These are phyloP conservation scores for Luffa aegyptiaca DNA, from an alignment of 306 rosid species.

Conservation along the genomic window DNA sequence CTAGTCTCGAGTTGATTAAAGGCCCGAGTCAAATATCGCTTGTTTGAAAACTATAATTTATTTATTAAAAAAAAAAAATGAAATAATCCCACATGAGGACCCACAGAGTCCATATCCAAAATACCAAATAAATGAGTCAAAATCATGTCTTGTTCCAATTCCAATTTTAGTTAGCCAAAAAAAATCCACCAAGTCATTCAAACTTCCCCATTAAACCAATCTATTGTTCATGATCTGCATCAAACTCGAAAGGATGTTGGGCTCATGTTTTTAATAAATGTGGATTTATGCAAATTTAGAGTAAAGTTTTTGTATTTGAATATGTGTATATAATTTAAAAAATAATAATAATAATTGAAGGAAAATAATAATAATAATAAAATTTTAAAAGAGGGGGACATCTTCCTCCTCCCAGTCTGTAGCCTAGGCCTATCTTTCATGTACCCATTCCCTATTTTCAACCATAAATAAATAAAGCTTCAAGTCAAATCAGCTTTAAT, in stretches of 20 bases:
- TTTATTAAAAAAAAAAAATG: not conserved
- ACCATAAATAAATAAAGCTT: slow-evolving; percentile 9
- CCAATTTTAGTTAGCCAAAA: not conserved
- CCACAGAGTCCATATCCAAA: not conserved
- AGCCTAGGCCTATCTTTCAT: not conserved
- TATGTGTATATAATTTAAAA: too few relatives aligned
- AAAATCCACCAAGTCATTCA: not conserved
- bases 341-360: too few relatives aligned
- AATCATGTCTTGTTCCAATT: not conserved
- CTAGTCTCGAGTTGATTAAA: too few relatives aligned
- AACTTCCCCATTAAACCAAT: not conserved
- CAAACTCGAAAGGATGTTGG: not conserved
- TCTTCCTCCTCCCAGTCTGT: not conserved
- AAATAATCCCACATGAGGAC: not conserved
- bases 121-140: not conserved
- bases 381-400: not conserved
- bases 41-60: too few relatives aligned
- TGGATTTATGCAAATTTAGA: too few relatives aligned
- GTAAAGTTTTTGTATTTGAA: too few relatives aligned
- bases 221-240: not conserved
- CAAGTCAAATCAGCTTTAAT: slow-evolving; percentile 8
- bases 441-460: slow-evolving; percentile 15
- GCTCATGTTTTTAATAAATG: too few relatives aligned
- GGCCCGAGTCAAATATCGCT: too few relatives aligned
- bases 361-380: too few relatives aligned